Evolutionary conservation across 331 rosid species (phyloP), one percentile per base, ranked within the genome.

Genomic region (Quercus lobata): DNA sequence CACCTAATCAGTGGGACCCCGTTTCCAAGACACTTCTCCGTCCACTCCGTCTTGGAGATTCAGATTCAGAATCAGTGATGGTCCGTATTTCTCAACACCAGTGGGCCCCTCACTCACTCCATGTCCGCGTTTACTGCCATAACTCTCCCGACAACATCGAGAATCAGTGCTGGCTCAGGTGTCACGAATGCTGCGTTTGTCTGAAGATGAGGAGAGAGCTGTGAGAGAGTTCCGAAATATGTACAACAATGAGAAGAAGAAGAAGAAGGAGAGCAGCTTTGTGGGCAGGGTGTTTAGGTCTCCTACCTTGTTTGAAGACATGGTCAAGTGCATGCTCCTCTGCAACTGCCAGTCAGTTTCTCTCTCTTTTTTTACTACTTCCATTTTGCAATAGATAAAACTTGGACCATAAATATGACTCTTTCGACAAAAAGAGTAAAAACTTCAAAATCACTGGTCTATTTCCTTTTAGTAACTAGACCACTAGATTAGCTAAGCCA

Each of bases 321-420:
- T 88, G 92, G 87, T 88, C 46, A 88, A 88, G 82, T 88, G 92
- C 76, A 74, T 88, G 8, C 88, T 88, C 16, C 92, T 88, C 75
- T 88, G 90, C 54, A 86, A 86, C 72, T 86, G 92, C 76, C 82
- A 79, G 87, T 88, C 74, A 77, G 87, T 55, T 1, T 34, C 41
- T 25, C 29, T 37, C 11, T 37, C 5, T 30, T 1, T 30, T 2
- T 37, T 37, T 7, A 37, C 44, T 37, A 37, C 44, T 37, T 37
- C 2, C 3, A 37, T 7, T 37, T 37, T 37, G 10, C 44, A 7
- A 37, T 37, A 2, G 5, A 30, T 30, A 30, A 30, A 30, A 1
- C 44, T 35, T 35, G 44, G 44, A 35, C 44, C 44, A 7, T 35
- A 35, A 7, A 35, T 35, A 35, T 35, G 10, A 35, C 44, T 37